phyloP scores from a whole-genome alignment of 2,329 filamentous ascomycete species.

The Aspergillus sp. region DNA sequence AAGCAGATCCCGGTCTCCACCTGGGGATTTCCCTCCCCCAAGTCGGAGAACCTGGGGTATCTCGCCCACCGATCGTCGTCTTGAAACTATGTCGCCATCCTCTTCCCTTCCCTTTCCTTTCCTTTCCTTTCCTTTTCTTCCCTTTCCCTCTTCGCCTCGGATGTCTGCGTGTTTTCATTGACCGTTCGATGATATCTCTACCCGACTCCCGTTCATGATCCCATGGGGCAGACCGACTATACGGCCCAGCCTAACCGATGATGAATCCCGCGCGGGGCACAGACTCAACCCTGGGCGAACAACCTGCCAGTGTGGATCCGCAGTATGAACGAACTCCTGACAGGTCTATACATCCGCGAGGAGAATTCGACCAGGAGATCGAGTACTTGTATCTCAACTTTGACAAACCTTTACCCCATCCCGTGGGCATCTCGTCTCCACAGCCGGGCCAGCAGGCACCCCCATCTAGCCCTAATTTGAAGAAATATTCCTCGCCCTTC shows the following conservation, averaged over 20 bases:
- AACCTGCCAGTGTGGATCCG: not conserved
- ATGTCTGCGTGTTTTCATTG: not conserved
- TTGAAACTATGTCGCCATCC: not conserved
- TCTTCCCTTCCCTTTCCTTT: not conserved
- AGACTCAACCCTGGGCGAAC: not conserved
- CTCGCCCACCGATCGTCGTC: not conserved
- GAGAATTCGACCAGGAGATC: slow-evolving; percentile 31
- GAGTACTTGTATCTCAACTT: slow-evolving; percentile 60
- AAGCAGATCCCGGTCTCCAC: not conserved
- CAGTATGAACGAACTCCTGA: not conserved
- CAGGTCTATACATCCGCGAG: not conserved
- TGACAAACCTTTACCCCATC: slow-evolving; percentile 54
- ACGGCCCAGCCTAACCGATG: not conserved
- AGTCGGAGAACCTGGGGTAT: not conserved
- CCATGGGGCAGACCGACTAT: no score
- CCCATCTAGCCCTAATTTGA: slow-evolving; percentile 64
- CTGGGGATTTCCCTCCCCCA: not conserved
- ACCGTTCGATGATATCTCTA: not conserved
- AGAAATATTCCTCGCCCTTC: slow-evolving; percentile 66
- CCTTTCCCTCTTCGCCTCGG: not conserved
- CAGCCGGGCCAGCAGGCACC: slow-evolving; percentile 30
- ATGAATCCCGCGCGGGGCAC: not conserved
- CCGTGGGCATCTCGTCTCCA: slow-evolving; percentile 27
- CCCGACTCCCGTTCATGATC: not conserved
- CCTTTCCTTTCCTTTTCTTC: not conserved